Base-by-base conservation (phyloP, 2,329 filamentous ascomycete genomes). In the Trichoderma harzianum region DNA sequence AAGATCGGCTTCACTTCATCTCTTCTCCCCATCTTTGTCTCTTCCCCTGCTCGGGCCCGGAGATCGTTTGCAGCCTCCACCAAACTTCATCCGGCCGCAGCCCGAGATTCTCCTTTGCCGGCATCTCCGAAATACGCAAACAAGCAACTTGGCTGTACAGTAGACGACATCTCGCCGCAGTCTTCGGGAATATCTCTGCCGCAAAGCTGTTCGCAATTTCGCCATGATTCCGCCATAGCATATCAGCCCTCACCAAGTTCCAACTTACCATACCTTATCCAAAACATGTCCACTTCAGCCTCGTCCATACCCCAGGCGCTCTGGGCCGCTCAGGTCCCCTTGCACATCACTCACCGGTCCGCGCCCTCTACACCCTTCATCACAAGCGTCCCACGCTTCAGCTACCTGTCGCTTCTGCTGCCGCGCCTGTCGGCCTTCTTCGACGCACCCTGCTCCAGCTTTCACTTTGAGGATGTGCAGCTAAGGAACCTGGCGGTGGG, bases 351-450 rank as follows among this genome's bases (percentile, higher is more conserved):
- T 2, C 86, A 89, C 78, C 79, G 83, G 16, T 81, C 82, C 2
- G 80, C 82, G 28, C 83, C 84, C 55, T 81, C 82, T 73, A 80
- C 80, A 62, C 86, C 86, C 21, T 88, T 89, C 76, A 81, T 89
- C 77, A 83, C 86, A 39, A 83, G 83, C 67, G 81, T 89, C 71
- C 87, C 88, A 61, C 87, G 88, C 75, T 88, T 90, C 79, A 85
- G 86, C 80, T 90, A 90, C 80, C 83, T 90, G 10, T 85, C 88
- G 12, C 82, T 89, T 73, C 83, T 90, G 36, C 82, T 89, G 55
- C 87, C 88, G 28, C 86, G 87, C 32, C 82, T 89, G 61, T 80
- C 83, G 1, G 80, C 84, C 73, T 89, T 85, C 79, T 90, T 88
- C 78, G 82, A 83, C 72, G 77, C 82, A 11, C 82, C 86, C 3